Base-by-base conservation (phyloP, 768 basidiomycete species). In the Leccinum ochraceum region DNA sequence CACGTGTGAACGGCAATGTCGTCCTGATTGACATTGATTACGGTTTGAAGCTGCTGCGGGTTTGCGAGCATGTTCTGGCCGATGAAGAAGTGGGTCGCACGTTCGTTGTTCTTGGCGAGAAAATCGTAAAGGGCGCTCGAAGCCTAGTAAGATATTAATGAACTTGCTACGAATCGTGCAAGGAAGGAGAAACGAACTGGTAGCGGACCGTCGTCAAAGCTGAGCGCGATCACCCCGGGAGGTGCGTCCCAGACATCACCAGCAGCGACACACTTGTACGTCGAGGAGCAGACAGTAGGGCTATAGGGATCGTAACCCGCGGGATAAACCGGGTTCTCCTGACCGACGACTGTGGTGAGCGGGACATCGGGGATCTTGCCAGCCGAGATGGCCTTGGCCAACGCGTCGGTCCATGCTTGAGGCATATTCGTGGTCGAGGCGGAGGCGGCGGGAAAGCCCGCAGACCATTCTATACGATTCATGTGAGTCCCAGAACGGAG, bases 81-180 rank as follows among this genome's bases (percentile, higher is more conserved):
- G 63, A 97, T 95, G 80, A 94, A 84, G 73, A 95, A 96, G 71
- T 95, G 93, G 5, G 94, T 95, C 3, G 86, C 87, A n/a, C 74
- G 81, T 58, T 85, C 73, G 61, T 87, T 84, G 59, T 95, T 81
- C n/a, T 77, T 57, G 60, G 79, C 63, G 53, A 96, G 78, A 72
- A 93, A 95, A 7, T 82, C 67, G 67, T 90, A 83, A 20, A 96
- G 81, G 11, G 61, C 61, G 1, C 69, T 66, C 16, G 82, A 81
- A 10, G 75, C 60, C 81, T 83, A 58, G 6, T 5, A 17, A 30
- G n/a, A 54, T 20, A 42, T 36, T 0, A 42, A 53, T 71, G 48
- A 63, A 24, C 30, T 9, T n/a, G 37, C 30, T 20, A 52, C 60
- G 36, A n/a, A 39, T 24, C 34, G 58, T 42, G 52, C 53, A 39